These are phyloP conservation scores for Drechslerella dactyloides DNA, from an alignment of 2,329 filamentous ascomycete species.

Conservation along the genomic window DNA sequence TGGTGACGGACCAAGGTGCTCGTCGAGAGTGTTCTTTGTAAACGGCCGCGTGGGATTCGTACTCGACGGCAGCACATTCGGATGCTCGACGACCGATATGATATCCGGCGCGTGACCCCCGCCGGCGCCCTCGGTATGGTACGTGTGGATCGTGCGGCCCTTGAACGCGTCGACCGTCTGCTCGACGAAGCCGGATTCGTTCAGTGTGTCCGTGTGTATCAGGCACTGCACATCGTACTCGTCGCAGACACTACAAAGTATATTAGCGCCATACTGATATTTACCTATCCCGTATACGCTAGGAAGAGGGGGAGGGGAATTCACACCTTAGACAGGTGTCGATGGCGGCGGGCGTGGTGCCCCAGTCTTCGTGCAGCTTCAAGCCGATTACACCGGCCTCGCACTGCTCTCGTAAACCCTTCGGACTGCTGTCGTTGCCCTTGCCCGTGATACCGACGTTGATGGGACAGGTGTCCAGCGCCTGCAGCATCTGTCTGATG, in stretches of 20 bases:
- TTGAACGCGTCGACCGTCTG: constrained; percentile 86
- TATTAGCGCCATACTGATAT: too few species aligned
- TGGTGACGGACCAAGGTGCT: constrained; percentile 69
- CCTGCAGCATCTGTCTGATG: constrained; percentile 88
- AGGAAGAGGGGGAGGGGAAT: neutral
- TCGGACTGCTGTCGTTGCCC: constrained; percentile 79
- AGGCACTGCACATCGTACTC: constrained; percentile 90
- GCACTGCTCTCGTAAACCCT: constrained; percentile 78
- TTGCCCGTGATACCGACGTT: constrained; percentile 93
- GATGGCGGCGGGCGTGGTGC: constrained; percentile 86
- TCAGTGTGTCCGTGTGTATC: constrained; percentile 94
- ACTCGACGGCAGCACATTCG: constrained; percentile 85
- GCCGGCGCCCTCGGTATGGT: constrained; percentile 94
- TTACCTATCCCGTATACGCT: too few species aligned
- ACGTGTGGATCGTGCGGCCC: constrained; percentile 88
- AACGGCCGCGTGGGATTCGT: constrained; percentile 93
- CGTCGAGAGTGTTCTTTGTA: constrained; percentile 89
- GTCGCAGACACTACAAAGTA: constrained; percentile 71
- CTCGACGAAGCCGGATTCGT: constrained; percentile 97
- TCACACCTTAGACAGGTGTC: constrained; percentile 72
- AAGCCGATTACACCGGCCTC: constrained; percentile 84
- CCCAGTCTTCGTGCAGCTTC: constrained; percentile 97
- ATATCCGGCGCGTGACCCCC: constrained; percentile 96
- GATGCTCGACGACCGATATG: constrained; percentile 84
- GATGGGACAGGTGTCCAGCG: constrained; percentile 78